Evolutionary conservation across 345 rosid genomes (phyloP).

Genomic region (Citrus cavaleriei): DNA sequence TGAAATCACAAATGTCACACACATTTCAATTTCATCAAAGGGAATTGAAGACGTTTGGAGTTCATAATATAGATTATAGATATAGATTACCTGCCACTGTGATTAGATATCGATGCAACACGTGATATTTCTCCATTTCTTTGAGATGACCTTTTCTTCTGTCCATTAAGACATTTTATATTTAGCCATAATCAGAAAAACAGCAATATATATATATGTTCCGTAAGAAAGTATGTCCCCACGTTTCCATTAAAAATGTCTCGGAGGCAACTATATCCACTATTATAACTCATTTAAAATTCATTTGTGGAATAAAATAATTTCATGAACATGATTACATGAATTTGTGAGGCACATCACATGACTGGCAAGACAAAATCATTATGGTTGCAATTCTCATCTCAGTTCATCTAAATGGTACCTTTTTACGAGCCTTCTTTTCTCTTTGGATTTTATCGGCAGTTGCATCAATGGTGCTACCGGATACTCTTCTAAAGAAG

Average conservation of each 20-base stretch:
- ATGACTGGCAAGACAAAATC: neutral
- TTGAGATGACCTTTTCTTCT: slow-evolving; percentile 54
- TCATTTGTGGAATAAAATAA: neutral
- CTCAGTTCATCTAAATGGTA: slow-evolving; percentile 21
- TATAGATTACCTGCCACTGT: slow-evolving; percentile 50
- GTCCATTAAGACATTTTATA: slow-evolving; percentile 29
- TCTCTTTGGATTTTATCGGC: slow-evolving; percentile 50
- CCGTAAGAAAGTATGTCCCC: neutral
- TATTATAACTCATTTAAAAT: neutral
- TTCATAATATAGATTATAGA: neutral
- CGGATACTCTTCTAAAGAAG: slow-evolving; percentile 63
- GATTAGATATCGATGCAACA: slow-evolving; percentile 42
- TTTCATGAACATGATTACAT: neutral
- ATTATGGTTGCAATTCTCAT: slow-evolving; percentile 1
- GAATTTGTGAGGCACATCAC: neutral
- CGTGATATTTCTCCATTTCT: slow-evolving; percentile 52
- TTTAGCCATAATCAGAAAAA: neutral
- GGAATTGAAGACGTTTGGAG: neutral
- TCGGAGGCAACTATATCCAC: neutral
- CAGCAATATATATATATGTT: neutral
- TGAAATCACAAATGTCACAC: slow-evolving; percentile 11
- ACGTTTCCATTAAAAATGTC: neutral
- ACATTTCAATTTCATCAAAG: slow-evolving; percentile 17
- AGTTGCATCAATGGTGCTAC: slow-evolving; percentile 36
- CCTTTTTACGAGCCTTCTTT: slow-evolving; percentile 65